These are phyloP conservation scores for Aspergillus pseudoglaucus DNA, from an alignment of 2,329 filamentous ascomycete species.

Conservation along the genomic window DNA sequence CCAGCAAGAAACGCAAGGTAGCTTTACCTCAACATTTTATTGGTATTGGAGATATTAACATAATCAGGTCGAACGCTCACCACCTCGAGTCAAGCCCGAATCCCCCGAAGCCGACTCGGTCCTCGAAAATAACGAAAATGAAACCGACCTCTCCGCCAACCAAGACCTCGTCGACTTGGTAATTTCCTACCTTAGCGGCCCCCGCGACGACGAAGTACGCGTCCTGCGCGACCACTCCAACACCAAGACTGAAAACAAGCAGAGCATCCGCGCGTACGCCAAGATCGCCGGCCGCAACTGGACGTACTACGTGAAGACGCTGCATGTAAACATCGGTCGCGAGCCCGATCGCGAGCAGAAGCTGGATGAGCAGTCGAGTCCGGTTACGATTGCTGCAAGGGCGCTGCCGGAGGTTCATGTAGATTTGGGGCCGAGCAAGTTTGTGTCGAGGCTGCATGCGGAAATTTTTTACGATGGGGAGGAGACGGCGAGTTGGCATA, in stretches of 20 bases:
- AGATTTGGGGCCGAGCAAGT: constrained; percentile 78
- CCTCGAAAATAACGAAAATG: constrained; percentile 35
- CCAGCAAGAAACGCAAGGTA: constrained; percentile 46
- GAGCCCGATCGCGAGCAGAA: constrained; percentile 41
- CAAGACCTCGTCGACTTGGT: constrained; percentile 43
- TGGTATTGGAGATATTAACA: neutral
- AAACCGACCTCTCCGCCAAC: constrained; percentile 32
- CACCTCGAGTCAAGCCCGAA: constrained; percentile 28
- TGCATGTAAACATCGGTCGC: constrained; percentile 45
- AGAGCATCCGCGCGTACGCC: constrained; percentile 45
- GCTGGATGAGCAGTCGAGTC: constrained; percentile 40
- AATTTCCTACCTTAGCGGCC: constrained; percentile 40
- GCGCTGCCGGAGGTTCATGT: constrained; percentile 62
- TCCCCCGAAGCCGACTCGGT: constrained; percentile 37
- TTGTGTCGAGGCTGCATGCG: constrained; percentile 71
- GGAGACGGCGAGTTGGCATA: constrained; percentile 62
- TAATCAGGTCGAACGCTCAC: constrained; percentile 28
- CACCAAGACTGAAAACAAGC: constrained; percentile 38
- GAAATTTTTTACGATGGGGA: constrained; percentile 68
- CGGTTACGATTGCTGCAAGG: constrained; percentile 38
- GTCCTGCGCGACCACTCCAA: constrained; percentile 42
- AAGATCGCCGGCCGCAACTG: constrained; percentile 47
- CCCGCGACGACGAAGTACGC: constrained; percentile 40
- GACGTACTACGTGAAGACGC: constrained; percentile 47
- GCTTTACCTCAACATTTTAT: constrained; percentile 3